These are phyloP conservation scores for Carallia pectinifolia DNA, from an alignment of 345 rosid genomes.

Conservation along the genomic window DNA sequence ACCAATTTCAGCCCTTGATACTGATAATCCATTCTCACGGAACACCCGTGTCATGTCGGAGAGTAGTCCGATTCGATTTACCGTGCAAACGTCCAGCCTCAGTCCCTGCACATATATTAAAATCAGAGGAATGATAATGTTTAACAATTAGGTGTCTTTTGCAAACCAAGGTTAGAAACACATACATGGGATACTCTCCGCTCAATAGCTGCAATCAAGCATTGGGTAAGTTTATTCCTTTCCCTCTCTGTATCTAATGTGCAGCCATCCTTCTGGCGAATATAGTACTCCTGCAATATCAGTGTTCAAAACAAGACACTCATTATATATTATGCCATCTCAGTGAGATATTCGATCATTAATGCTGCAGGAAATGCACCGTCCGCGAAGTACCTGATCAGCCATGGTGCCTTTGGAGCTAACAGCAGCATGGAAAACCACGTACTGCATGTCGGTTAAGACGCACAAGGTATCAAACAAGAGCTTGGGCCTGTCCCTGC, in stretches of 20 bases:
- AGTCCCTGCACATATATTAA: conserved; percentile 43
- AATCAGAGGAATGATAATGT: background rate
- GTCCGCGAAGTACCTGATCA: conserved; percentile 47
- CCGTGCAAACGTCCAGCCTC: conserved; percentile 54
- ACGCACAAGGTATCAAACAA: conserved; percentile 82
- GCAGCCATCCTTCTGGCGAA: conserved; percentile 73
- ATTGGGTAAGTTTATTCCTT: conserved; percentile 49
- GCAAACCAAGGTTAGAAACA: no score
- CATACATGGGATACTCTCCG: conserved; percentile 60
- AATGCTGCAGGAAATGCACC: background rate
- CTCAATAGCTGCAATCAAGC: conserved; percentile 75
- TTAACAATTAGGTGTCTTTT: background rate
- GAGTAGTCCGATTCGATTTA: conserved; percentile 60
- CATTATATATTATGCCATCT: no score
- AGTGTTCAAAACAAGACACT: no score
- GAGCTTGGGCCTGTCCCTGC: conserved; percentile 80
- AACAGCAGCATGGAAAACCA: conserved; percentile 81
- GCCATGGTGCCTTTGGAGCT: conserved; percentile 66
- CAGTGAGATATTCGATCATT: background rate
- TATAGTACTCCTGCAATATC: conserved; percentile 68
- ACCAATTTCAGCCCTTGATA: conserved; percentile 60
- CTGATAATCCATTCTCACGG: conserved; percentile 70
- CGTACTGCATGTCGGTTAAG: conserved; percentile 70
- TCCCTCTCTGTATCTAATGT: conserved; percentile 55
- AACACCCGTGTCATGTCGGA: conserved; percentile 60